A percentile compares a stretch with the other conserved stretches of the same genome.
Evolutionary conservation across 2,329 filamentous ascomycete species (phyloP).

Genomic region (Alternaria burnsii): DNA sequence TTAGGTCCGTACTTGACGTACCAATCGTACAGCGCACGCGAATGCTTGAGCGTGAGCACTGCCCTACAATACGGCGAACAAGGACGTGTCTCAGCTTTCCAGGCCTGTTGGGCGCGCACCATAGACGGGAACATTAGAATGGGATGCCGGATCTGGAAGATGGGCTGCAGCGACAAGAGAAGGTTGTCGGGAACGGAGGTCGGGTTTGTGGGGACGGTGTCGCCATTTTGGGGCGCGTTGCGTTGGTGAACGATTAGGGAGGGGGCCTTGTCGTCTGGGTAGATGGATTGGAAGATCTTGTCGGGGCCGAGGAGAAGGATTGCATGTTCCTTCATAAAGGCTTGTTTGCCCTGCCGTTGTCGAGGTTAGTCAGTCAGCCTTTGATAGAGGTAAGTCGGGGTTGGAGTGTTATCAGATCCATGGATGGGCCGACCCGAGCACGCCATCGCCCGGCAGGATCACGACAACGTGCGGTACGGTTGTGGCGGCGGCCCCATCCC

Average conservation of each 20-base stretch:
- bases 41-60: constrained; percentile 4
- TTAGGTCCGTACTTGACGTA: constrained; percentile 7
- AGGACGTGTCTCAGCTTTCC: neutral
- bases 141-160: constrained; percentile 30
- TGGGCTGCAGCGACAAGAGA: constrained; percentile 22
- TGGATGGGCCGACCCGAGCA: constrained; percentile 10
- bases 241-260: constrained; percentile 14
- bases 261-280: constrained; percentile 3
- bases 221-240: neutral
- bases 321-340: constrained; percentile 26
- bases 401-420: neutral
- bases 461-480: constrained; percentile 2
- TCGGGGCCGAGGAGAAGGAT: constrained; percentile 17
- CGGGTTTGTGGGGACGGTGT: constrained; percentile 14
- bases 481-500: neutral
- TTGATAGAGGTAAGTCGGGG: neutral
- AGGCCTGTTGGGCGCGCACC: constrained; percentile 16
- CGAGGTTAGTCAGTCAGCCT: neutral
- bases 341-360: constrained; percentile 17
- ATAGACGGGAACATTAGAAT: constrained; percentile 26
- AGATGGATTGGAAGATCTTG: constrained; percentile 15
- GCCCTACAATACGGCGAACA: neutral
- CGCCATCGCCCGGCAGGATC: constrained; percentile 12
- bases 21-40: constrained; percentile 22
- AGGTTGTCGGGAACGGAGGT: constrained; percentile 23